Evolutionary conservation across 108 stramenopile genomes (phyloP).

Genomic region (Stephanodiscus minutulus): DNA sequence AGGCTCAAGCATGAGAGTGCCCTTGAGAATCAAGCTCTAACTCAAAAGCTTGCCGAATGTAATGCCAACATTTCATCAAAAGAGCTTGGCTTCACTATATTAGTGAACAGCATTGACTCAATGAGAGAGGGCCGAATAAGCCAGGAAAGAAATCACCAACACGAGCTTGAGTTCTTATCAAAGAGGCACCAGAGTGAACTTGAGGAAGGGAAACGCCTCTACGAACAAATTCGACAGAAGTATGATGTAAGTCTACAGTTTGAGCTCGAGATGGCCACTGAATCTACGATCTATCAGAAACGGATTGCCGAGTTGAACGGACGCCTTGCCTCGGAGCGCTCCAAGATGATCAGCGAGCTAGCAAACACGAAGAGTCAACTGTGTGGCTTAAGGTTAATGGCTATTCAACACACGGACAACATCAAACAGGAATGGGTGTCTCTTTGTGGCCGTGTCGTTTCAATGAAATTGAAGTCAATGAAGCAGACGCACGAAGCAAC

Average conservation of each 20-base stretch:
- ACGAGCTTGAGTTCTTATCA: constrained; percentile 7
- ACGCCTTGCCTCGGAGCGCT: constrained; percentile 4
- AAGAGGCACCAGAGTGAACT: constrained; percentile 10
- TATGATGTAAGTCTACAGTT: not conserved
- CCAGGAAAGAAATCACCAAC: constrained; percentile 2
- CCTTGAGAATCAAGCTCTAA: constrained; percentile 25
- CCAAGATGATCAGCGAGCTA: not conserved
- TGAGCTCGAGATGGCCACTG: constrained; percentile 15
- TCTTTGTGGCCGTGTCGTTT: constrained; percentile 1
- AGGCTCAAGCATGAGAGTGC: constrained; percentile 28
- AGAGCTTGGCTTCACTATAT: constrained; percentile 10
- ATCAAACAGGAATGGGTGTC: constrained; percentile 18
- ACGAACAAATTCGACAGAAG: constrained; percentile 15
- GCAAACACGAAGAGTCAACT: constrained; percentile 10
- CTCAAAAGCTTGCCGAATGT: constrained; percentile 6
- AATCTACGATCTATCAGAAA: constrained; percentile 1
- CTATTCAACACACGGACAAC: constrained; percentile 1
- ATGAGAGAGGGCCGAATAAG: not conserved
- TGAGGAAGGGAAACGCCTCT: constrained; percentile 14
- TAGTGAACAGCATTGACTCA: constrained; percentile 1
- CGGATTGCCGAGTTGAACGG: constrained; percentile 7
- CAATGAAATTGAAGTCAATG: constrained; percentile 2
- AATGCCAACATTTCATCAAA: constrained; percentile 13
- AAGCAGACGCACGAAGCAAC: constrained; percentile 2
- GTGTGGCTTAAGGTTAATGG: constrained; percentile 1